Percentiles rank a stretch among this genome's conserved stretches.
These are phyloP conservation scores for Wakefieldia striispora DNA, from an alignment of 768 basidiomycete species.

Conservation along the genomic window DNA sequence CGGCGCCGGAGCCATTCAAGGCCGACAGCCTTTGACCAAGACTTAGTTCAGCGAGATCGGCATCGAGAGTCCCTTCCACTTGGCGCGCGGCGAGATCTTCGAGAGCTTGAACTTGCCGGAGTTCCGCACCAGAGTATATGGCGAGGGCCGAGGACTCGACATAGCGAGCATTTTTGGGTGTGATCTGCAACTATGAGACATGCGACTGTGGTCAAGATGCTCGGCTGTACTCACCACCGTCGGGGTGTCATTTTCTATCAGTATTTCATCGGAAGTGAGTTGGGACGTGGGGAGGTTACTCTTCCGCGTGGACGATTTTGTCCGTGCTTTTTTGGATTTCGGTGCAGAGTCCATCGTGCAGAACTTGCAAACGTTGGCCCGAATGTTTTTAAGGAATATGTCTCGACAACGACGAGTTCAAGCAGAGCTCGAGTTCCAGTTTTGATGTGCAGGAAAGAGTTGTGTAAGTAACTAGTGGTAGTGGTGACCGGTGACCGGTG, in stretches of 20 bases:
- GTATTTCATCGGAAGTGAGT: slow-evolving; percentile 16
- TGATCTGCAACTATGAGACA: slow-evolving; percentile 33
- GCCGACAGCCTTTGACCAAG: slow-evolving; percentile 88
- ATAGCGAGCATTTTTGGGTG: slow-evolving; percentile 61
- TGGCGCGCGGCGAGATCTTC: slow-evolving; percentile 50
- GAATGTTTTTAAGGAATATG: background rate
- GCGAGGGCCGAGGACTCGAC: slow-evolving; percentile 58
- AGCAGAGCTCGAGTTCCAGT: too few relatives aligned
- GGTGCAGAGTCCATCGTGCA: slow-evolving; percentile 41
- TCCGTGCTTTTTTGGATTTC: slow-evolving; percentile 51
- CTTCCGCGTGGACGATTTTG: slow-evolving; percentile 43
- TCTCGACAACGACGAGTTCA: background rate
- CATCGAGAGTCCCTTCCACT: slow-evolving; percentile 71
- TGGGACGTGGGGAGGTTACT: slow-evolving; percentile 3
- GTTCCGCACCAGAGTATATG: slow-evolving; percentile 62
- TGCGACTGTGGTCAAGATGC: background rate
- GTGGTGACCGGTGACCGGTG: too few relatives aligned
- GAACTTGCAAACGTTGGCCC: background rate
- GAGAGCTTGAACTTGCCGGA: slow-evolving; percentile 54
- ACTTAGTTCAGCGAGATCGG: slow-evolving; percentile 86
- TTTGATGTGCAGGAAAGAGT: background rate
- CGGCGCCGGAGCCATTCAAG: slow-evolving; percentile 48
- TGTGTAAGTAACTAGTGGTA: too few relatives aligned
- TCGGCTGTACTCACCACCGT: slow-evolving; percentile 16
- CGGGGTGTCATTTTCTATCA: slow-evolving; percentile 23